These are phyloP conservation scores for Eucalyptus regnans DNA, from an alignment of 345 rosid species.

Conservation along the genomic window DNA sequence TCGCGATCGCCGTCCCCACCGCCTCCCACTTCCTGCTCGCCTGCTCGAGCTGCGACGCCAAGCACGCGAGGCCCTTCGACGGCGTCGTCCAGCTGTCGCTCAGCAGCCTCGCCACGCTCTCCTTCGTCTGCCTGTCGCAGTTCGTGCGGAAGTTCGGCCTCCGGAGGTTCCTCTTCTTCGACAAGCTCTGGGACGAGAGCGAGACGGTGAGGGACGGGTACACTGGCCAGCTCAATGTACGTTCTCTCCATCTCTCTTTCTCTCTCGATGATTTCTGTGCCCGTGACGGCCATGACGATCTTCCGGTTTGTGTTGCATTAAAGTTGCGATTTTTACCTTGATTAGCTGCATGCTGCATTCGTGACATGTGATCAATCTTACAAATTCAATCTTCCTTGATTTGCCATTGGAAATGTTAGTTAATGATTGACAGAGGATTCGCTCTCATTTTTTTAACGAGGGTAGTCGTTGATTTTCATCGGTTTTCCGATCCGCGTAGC, in stretches of 20 bases:
- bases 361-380: neutral
- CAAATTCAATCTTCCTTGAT: neutral
- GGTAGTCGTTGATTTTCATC: neutral
- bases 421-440: neutral
- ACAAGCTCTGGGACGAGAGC: slow-evolving; percentile 87
- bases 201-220: slow-evolving; percentile 62
- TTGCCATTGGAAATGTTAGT: neutral
- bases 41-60: slow-evolving; percentile 62
- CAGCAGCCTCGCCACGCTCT: slow-evolving; percentile 53
- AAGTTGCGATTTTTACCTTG: neutral
- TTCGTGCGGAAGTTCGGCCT: slow-evolving; percentile 62
- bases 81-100: slow-evolving; percentile 74
- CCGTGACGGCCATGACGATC: neutral
- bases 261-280: neutral
- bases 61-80: slow-evolving; percentile 63
- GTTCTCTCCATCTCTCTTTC: neutral
- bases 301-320: neutral
- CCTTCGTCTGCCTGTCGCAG: slow-evolving; percentile 56
- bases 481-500: neutral
- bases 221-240: slow-evolving; percentile 74
- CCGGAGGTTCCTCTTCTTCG: slow-evolving; percentile 74
- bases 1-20: slow-evolving; percentile 53
- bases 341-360: neutral
- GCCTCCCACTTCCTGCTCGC: slow-evolving; percentile 77
- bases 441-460: neutral